phyloP scores from a whole-genome alignment of 2,329 filamentous ascomycete genomes.

The Diaporthe ilicicola region DNA sequence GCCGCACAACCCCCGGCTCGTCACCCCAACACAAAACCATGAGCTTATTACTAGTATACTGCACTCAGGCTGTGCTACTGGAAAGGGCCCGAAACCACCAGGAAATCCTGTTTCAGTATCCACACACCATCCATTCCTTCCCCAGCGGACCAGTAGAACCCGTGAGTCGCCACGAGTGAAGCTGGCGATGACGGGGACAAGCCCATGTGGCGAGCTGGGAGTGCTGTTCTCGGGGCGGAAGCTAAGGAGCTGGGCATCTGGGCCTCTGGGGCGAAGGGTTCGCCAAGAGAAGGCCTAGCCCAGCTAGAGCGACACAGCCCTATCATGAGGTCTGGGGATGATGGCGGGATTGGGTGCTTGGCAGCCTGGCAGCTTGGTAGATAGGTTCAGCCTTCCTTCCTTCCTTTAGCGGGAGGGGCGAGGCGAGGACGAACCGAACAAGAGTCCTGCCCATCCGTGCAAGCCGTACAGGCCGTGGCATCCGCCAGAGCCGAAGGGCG shows the following conservation, averaged over 20 bases:
- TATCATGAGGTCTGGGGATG: background rate
- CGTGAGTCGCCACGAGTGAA: background rate
- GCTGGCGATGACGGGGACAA: slow-evolving; percentile 19
- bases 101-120: slow-evolving; percentile 15
- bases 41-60: background rate
- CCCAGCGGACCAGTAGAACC: background rate
- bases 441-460: background rate
- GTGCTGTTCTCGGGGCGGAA: background rate
- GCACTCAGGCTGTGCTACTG: background rate
- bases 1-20: background rate
- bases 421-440: background rate
- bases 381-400: background rate
- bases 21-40: slow-evolving; percentile 6
- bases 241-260: slow-evolving; percentile 1
- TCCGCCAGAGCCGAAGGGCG: slow-evolving; percentile 10
- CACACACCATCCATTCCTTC: background rate
- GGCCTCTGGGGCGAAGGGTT: background rate
- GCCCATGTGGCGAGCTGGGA: slow-evolving; percentile 2
- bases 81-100: background rate
- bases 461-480: background rate
- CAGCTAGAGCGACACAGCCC: slow-evolving; percentile 7
- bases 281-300: background rate
- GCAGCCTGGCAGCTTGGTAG: background rate
- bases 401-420: background rate
- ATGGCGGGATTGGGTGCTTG: background rate